Evolutionary conservation across 2,329 filamentous ascomycete genomes (phyloP).

Genomic region (Alternaria gaisen): DNA sequence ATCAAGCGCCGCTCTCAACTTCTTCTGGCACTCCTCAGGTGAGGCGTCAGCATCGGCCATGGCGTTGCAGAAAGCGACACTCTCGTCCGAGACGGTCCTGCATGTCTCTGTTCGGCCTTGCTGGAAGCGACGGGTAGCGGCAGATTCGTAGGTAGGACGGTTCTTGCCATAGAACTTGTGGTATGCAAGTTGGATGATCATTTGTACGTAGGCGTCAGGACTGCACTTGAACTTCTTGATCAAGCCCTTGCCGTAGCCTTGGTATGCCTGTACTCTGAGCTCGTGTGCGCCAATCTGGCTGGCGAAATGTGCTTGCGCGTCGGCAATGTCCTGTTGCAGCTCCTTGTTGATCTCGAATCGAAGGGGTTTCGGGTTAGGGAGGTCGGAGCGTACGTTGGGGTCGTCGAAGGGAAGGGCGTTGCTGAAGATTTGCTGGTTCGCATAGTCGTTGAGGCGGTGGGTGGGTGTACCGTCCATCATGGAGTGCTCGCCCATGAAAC

Average conservation of each 20-base stretch:
- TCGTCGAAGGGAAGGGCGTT: constrained; percentile 93
- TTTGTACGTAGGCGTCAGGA: constrained; percentile 96
- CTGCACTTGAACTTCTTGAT: constrained; percentile 99
- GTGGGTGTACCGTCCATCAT: constrained; percentile 99
- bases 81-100: constrained; percentile 89
- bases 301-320: constrained; percentile 80
- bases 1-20: constrained; percentile 83
- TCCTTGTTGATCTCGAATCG: constrained; percentile 80
- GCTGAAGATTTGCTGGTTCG: constrained; percentile 90
- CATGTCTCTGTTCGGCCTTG: constrained; percentile 96
- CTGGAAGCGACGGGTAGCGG: constrained; percentile 93
- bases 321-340: constrained; percentile 79
- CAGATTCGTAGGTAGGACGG: constrained; percentile 96
- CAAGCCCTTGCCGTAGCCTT: constrained; percentile 95
- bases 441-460: constrained; percentile 93
- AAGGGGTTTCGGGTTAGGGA: constrained; percentile 81
- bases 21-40: constrained; percentile 71
- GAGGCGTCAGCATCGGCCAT: constrained; percentile 76
- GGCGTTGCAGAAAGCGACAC: constrained; percentile 86
- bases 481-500: constrained; percentile 98
- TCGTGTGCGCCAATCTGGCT: constrained; percentile 87
- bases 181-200: constrained; percentile 98
- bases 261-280: constrained; percentile 92
- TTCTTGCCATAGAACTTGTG: constrained; percentile 99
- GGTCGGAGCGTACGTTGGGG: constrained; percentile 77